Evolutionary conservation across 164 flowering plant genomes (phyloP).

Genomic region (Platanus orientalis): DNA sequence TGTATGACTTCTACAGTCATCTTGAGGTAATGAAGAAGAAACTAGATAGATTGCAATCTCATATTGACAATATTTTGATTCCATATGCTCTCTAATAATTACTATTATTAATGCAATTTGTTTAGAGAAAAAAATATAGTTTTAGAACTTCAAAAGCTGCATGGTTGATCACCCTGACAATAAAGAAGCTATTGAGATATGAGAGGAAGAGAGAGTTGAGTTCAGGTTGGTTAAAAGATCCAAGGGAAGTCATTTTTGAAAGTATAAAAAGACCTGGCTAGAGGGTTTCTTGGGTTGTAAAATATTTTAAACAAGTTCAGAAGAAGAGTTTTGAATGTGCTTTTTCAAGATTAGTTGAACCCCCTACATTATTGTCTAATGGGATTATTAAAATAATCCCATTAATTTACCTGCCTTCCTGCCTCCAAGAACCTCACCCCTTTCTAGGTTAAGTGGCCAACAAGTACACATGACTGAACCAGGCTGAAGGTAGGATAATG

Average conservation of each 20-base stretch:
- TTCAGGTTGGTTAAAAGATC: slow-evolving; percentile 3
- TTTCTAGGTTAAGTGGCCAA: slow-evolving; percentile 49
- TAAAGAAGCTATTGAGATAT: background rate
- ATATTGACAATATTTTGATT: too few species aligned
- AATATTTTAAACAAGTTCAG: background rate
- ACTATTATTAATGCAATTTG: too few species aligned
- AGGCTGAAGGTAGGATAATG: too few species aligned
- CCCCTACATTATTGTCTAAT: slow-evolving; percentile 31
- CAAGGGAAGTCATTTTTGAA: slow-evolving; percentile 4
- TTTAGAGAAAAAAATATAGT: background rate
- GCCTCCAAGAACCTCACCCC: slow-evolving; percentile 31
- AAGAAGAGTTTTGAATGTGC: slow-evolving; percentile 13
- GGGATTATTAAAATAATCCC: slow-evolving; percentile 17
- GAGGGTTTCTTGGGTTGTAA: background rate
- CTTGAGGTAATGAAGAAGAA: too few species aligned
- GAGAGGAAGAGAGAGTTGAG: background rate
- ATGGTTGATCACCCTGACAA: background rate
- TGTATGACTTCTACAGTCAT: too few species aligned
- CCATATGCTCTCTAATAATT: too few species aligned
- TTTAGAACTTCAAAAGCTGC: background rate
- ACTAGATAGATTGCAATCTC: too few species aligned
- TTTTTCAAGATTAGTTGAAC: slow-evolving; percentile 33
- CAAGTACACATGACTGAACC: slow-evolving; percentile 51
- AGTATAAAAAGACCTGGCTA: background rate
- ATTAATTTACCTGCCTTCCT: slow-evolving; percentile 32